These are phyloP conservation scores for Adenanthera pavonina DNA, from an alignment of 306 rosid genomes.

Conservation along the genomic window DNA sequence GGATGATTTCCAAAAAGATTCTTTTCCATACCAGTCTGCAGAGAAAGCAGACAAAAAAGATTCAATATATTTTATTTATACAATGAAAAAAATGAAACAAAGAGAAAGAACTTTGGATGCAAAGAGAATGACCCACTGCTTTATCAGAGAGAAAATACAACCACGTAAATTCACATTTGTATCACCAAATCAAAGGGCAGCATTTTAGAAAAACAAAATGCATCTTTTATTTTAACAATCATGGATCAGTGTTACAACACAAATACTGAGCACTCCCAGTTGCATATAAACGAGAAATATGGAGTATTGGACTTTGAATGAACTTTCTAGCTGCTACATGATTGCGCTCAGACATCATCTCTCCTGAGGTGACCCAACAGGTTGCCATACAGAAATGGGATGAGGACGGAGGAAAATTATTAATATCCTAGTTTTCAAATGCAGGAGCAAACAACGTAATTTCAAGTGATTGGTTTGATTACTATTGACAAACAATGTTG, in stretches of 20 bases:
- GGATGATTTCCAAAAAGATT: constrained; percentile 93
- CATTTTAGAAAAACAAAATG: neutral
- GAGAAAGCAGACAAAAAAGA: constrained; percentile 38
- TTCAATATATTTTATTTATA: constrained; percentile 21
- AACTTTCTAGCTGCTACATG: constrained; percentile 26
- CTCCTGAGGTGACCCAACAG: neutral
- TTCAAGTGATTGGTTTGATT: constrained; percentile 21
- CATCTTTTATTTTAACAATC: constrained; percentile 27
- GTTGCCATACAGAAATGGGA: constrained; percentile 29
- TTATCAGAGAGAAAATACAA: neutral
- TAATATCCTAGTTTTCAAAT: constrained; percentile 16
- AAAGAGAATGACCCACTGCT: neutral
- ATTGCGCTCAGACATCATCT: constrained; percentile 26
- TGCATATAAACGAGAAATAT: neutral
- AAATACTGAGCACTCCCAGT: constrained; percentile 29
- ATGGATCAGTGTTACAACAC: constrained; percentile 28
- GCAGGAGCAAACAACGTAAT: constrained; percentile 26
- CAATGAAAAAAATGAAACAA: constrained; percentile 9
- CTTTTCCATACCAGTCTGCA: constrained; percentile 96
- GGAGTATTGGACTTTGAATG: neutral
- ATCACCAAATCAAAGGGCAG: constrained; percentile 18
- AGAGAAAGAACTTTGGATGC: constrained; percentile 23
- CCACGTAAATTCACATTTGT: neutral
- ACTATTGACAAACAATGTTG: constrained; percentile 20
- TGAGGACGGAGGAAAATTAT: constrained; percentile 23